phyloP scores from a whole-genome alignment of 208 protist genomes.

The Leishmania arabica region DNA sequence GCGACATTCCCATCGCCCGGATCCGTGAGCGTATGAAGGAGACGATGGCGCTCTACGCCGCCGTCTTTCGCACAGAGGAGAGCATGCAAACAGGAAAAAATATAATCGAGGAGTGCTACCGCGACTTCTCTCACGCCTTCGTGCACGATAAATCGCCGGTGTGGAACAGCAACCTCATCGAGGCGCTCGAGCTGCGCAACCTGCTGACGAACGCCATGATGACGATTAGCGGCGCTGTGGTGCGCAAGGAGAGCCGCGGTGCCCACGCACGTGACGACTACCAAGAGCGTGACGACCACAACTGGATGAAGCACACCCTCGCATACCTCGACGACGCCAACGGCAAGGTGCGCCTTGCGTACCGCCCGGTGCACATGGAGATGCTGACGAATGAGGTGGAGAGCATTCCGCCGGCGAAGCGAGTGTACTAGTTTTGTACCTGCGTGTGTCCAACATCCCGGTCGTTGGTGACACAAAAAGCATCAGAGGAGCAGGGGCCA shows the following conservation, averaged over 20 bases:
- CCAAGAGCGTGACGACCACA: slow-evolving; percentile 95
- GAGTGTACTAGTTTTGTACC: slow-evolving; percentile 83
- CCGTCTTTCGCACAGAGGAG: slow-evolving; percentile 95
- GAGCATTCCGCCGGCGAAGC: slow-evolving; percentile 84
- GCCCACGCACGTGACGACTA: slow-evolving; percentile 98
- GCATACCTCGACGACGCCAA: slow-evolving; percentile 93
- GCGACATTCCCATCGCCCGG: slow-evolving; percentile 88
- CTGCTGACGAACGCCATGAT: slow-evolving; percentile 95
- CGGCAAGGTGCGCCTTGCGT: slow-evolving; percentile 92
- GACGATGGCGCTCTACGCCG: slow-evolving; percentile 97
- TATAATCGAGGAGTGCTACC: slow-evolving; percentile 94
- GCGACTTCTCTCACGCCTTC: slow-evolving; percentile 93
- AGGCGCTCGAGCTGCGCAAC: slow-evolving; percentile 99
- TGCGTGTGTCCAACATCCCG: not conserved
- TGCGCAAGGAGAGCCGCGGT: slow-evolving; percentile 96
- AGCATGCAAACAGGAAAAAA: slow-evolving; percentile 92
- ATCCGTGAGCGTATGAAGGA: slow-evolving; percentile 98
- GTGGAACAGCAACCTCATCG: slow-evolving; percentile 99
- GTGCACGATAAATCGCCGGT: slow-evolving; percentile 94
- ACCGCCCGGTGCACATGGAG: slow-evolving; percentile 93
- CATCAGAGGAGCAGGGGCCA: not conserved
- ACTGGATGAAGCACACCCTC: slow-evolving; percentile 99
- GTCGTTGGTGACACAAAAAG: not conserved
- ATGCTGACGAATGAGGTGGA: slow-evolving; percentile 93
- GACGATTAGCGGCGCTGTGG: slow-evolving; percentile 94